These are phyloP conservation scores for Oryza meridionalis DNA, from an alignment of 176 grass and related monocot genomes.

Conservation along the genomic window DNA sequence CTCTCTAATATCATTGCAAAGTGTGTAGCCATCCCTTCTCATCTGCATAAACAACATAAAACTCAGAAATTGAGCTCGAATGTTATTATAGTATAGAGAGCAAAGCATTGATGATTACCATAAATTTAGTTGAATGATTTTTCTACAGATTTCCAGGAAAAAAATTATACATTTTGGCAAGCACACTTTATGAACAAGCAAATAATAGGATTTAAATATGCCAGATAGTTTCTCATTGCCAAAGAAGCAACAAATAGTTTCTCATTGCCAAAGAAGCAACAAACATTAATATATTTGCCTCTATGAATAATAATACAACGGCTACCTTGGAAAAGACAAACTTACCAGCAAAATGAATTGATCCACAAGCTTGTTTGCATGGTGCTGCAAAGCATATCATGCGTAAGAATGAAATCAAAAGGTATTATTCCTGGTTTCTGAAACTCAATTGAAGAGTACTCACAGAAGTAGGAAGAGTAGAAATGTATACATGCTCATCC, in stretches of 20 bases:
- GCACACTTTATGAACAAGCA: neutral
- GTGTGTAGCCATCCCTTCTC: slow-evolving; percentile 58
- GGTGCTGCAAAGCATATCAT: slow-evolving; percentile 48
- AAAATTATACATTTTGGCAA: neutral
- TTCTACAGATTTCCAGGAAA: neutral
- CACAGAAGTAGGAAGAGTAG: slow-evolving; percentile 50
- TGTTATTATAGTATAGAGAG: neutral
- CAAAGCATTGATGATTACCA: neutral
- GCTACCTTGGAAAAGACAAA: slow-evolving; percentile 6
- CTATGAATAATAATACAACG: neutral
- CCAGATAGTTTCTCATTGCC: neutral
- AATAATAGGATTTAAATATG: slow-evolving; percentile 8
- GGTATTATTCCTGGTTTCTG: neutral
- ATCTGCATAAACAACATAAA: slow-evolving; percentile 44
- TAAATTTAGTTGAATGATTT: neutral
- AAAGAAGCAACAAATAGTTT: slow-evolving; percentile 29
- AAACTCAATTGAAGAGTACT: slow-evolving; percentile 30
- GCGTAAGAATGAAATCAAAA: slow-evolving; percentile 24
- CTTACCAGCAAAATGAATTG: slow-evolving; percentile 64
- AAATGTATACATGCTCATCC: slow-evolving; percentile 37
- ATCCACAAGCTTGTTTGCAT: slow-evolving; percentile 57
- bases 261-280: neutral
- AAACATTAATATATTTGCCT: slow-evolving; percentile 3
- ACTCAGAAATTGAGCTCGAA: neutral
- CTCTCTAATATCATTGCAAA: slow-evolving; percentile 20